Evolutionary conservation across 257 asterid species (phyloP), one percentile per base, ranked within the genome.

Genomic region (Nicotiana tabacum): DNA sequence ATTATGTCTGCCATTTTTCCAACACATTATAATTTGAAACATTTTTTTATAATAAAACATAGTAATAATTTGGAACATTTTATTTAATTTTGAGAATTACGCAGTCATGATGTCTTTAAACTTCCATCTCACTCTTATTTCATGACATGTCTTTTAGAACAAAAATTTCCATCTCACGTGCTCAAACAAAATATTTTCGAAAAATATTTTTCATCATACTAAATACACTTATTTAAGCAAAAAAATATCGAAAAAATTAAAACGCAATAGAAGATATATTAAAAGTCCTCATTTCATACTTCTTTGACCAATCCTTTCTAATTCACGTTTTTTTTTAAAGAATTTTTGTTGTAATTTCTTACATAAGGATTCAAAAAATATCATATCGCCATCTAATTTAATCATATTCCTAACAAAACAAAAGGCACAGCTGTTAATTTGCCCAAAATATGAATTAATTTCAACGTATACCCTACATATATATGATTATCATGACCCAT

Each of bases 391-490:
- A 66, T 7, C 37, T 67, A 68, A 68, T 68, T 67, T 68, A 68
- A 3, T 29, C 10, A 65, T 4, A 29, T 30, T 43, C 60, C 60
- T 21, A 70, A 72, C 12, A 72, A 46, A 72, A 72, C 37, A 72
- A 72, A 69, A 70, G 8, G 1, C 13, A 46, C 60, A 72, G 37
- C 60, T 43, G 46, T 46, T 46, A 72, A 21, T 72, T 72, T 43
- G 21, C 24, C 78, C 27, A 72, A 12, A 2, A 5, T 72, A 43
- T 70, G 13, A 21, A 72, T 72, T 72, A 43, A 46, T 72, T 72
- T 72, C 78, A 72, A 72, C 21, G 12, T 72, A 70, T 72, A 72
- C 60, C 21, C 60, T 72, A 72, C 78, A 72, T 21, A 46, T 12
- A 5, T 70, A 69, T 43, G 18, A 70, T 13, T 62, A 24, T 4